Percentiles rank a stretch among this genome's conserved stretches.
Conservation (phyloP, 1,139 yeast genomes). For the Debaryomyces singareniensis region DNA sequence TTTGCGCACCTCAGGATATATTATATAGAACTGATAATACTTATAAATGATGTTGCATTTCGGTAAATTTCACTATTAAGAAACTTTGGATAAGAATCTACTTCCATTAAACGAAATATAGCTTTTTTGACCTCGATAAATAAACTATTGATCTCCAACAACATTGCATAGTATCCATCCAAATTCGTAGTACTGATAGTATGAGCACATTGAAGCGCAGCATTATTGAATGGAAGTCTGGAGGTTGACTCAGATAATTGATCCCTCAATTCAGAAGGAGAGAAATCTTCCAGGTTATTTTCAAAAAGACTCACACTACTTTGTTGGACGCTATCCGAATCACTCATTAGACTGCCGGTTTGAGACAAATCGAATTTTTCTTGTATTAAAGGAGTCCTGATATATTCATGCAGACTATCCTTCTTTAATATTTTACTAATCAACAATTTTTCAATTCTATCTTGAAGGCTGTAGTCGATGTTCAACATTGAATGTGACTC, state of each 20-base stretch:
- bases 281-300: too few relatives aligned
- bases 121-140: slow-evolving; percentile 25
- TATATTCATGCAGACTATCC: not conserved
- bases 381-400: not conserved
- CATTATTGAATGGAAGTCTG: too few relatives aligned
- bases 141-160: not conserved
- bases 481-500: slow-evolving; percentile 72
- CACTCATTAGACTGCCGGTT: not conserved
- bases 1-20: too few relatives aligned
- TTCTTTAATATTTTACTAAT: slow-evolving; percentile 9
- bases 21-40: slow-evolving; percentile 3
- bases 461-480: slow-evolving; percentile 54
- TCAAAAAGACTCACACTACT: not conserved
- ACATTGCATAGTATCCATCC: not conserved
- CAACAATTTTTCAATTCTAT: slow-evolving; percentile 41
- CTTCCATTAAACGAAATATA: slow-evolving; percentile 58
- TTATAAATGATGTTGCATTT: slow-evolving; percentile 10
- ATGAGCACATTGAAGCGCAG: too few relatives aligned
- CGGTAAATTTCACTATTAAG: slow-evolving; percentile 25
- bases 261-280: not conserved
- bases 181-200: not conserved
- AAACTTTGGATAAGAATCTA: slow-evolving; percentile 71
- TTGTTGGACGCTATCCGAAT: not conserved
- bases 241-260: not conserved
- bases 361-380: not conserved